Evolutionary conservation across 257 asterid species (phyloP), one percentile per base, ranked within the genome.

Genomic region (Linaria vulgaris): DNA sequence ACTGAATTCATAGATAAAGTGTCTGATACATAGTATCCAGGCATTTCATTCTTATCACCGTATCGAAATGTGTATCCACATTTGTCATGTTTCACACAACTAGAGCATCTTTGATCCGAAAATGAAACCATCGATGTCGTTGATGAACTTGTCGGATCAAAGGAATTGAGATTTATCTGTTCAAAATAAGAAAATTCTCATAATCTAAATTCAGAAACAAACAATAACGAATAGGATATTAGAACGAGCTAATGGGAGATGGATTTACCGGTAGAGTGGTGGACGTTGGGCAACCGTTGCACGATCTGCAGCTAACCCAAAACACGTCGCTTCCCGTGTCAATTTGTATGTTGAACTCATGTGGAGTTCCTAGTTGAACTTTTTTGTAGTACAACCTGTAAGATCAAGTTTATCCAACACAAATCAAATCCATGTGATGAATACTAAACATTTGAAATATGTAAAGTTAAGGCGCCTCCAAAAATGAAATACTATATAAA

Each of bases 311-410:
- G 73, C 94, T 72, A 63, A 92, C 95, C 99, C 99, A 92, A 59
- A 92, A 62, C 50, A 89, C 99, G 82, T 91, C 96, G 73, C 98
- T 91, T 56, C 98, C 98, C 6, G 98, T 88, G 75, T 91, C 98
- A 57, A 91, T 89, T 79, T 92, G 99, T 63, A 92, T 97, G 69
- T 76, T 89, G 72, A 92, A 89, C 66, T 89, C 99, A 67, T 74
- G 83, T 24, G 96, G 90, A 58, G 99, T 83, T 51, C 99, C 99
- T 73, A 92, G 68, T 75, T 71, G 78, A 57, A 92, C 95, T 75
- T 78, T 83, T 71, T 97, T 87, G 54, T n/a, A n/a, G n/a, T n/a
- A n/a, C n/a, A n/a, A n/a, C n/a, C n/a, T n/a, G n/a, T n/a, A n/a
- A n/a, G n/a, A n/a, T n/a, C n/a, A n/a, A n/a, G n/a, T n/a, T n/a